Evolutionary conservation across 768 basidiomycete species (phyloP).

Genomic region (Guyanaporus albipodus): DNA sequence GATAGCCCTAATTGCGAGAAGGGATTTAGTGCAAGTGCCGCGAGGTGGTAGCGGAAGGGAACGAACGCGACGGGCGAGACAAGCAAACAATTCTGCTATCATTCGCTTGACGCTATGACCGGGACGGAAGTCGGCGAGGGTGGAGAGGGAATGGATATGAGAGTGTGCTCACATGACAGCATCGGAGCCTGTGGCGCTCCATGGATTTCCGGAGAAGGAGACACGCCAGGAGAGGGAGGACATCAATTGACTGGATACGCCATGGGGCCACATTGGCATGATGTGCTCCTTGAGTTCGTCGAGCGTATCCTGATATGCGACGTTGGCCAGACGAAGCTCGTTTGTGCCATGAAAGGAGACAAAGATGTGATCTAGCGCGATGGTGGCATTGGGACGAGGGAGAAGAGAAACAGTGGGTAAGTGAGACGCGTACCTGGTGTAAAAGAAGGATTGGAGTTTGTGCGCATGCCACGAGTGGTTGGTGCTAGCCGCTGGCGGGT

Average conservation of each 20-base stretch:
- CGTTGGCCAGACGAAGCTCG: conserved; percentile 49
- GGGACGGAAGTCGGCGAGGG: conserved; percentile 21
- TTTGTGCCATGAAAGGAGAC: conserved; percentile 63
- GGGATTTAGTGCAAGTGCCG: conserved; percentile 7
- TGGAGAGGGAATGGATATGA: background rate
- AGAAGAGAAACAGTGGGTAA: conserved; percentile 10
- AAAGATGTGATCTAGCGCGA: conserved; percentile 61
- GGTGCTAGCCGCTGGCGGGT: conserved; percentile 30
- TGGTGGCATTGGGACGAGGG: conserved; percentile 16
- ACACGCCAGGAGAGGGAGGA: conserved; percentile 51
- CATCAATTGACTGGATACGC: conserved; percentile 42
- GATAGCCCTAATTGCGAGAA: conserved; percentile 52
- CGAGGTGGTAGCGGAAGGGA: conserved; percentile 3
- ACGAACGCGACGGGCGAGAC: conserved; percentile 57
- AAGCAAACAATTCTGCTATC: conserved; percentile 54
- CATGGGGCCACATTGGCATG: conserved; percentile 65
- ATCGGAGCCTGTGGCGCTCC: conserved; percentile 57
- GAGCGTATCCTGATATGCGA: conserved; percentile 49
- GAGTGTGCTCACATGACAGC: conserved; percentile 43
- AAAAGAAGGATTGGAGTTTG: conserved; percentile 35
- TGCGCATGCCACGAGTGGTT: conserved; percentile 32
- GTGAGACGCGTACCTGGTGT: conserved; percentile 23
- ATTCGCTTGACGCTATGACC: conserved; percentile 52
- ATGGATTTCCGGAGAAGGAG: conserved; percentile 64
- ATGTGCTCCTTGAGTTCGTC: conserved; percentile 56